Base-by-base conservation (phyloP, 495 filamentous ascomycete genomes). In the Penicillium subrubescens region DNA sequence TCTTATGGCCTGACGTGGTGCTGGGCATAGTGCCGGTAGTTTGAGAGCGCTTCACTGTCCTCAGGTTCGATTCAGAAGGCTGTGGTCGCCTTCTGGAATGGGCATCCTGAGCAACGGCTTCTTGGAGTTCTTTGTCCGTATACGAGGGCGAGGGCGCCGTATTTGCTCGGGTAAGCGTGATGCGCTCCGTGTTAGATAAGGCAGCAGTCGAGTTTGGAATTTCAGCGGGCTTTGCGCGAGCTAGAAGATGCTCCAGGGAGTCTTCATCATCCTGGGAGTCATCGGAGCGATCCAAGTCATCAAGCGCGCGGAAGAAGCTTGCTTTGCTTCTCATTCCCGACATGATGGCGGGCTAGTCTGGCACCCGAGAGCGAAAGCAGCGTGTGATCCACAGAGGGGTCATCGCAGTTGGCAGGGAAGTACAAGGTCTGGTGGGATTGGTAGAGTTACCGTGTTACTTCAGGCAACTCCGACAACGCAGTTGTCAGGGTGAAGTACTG, bases 281-380 rank as follows among this genome's bases (percentile, higher is more conserved):
- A 53, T 85, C 80, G 7, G 70, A 66, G 14, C 78, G 60, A 67
- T 83, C 82, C 33, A 88, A 70, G 19, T 70, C 63, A 34, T 83
- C 80, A 7, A 87, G 75, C 11, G 75, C 73, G 19, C 68, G 61
- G 64, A 87, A 87, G 62, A 85, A 83, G 31, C 63, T 70, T 65
- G 64, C 80, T 82, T 65, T 77, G 73, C 41, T 73, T 57, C 31
- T 60, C 56, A 41, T 62, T 46, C 61, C 43, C 59, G 55, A 43
- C 67, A 77, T 76, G 27, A 66, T 50, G 19, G 58, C 33, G 21
- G 34, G 31, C 59, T 67, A 60, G 64, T 70, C 65, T 39, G 65
- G 67, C 51, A 50, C 62, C 62, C 52, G 56, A 69, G 27, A 21
- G n/a, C 53, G 61, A 31, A 39, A 44, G 23, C 43, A 7, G 8